phyloP scores from a whole-genome alignment of 2,329 filamentous ascomycete species.

The Hymenoscyphus occultus region DNA sequence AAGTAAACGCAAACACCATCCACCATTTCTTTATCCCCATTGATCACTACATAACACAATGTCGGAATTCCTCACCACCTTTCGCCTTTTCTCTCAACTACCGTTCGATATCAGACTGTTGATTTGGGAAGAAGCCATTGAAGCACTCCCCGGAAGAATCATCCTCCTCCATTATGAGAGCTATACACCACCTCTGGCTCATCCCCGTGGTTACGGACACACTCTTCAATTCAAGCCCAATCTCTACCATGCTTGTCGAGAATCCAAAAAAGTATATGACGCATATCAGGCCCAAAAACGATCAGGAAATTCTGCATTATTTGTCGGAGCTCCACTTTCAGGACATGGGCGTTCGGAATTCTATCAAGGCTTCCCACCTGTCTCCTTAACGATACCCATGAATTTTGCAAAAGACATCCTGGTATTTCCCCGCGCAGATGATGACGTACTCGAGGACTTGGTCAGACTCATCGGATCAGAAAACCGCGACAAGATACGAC shows the following conservation, averaged over 20 bases:
- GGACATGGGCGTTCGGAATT: not conserved
- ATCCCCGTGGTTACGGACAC: not conserved
- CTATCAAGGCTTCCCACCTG: not conserved
- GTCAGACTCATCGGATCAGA: not conserved
- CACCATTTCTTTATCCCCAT: not conserved
- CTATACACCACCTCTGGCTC: not conserved
- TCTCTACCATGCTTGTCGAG: not conserved
- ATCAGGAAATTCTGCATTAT: not conserved
- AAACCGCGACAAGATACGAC: not conserved
- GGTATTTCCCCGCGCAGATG: not conserved
- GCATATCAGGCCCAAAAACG: not conserved
- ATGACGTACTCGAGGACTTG: not conserved
- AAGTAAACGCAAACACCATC: not conserved
- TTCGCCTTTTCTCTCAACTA: not conserved
- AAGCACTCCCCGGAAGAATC: not conserved
- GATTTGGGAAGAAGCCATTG: not conserved
- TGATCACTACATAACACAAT: not conserved
- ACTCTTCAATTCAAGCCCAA: not conserved
- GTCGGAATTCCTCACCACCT: not conserved
- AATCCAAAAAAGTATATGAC: not conserved
- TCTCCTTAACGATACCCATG: not conserved
- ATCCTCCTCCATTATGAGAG: not conserved
- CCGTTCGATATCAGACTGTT: not conserved
- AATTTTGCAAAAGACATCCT: not conserved
- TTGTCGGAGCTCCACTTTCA: not conserved